Percentiles rank a stretch among this genome's conserved stretches.
Evolutionary conservation across 257 asterid genomes (phyloP).

Genomic region (Petrea volubilis): DNA sequence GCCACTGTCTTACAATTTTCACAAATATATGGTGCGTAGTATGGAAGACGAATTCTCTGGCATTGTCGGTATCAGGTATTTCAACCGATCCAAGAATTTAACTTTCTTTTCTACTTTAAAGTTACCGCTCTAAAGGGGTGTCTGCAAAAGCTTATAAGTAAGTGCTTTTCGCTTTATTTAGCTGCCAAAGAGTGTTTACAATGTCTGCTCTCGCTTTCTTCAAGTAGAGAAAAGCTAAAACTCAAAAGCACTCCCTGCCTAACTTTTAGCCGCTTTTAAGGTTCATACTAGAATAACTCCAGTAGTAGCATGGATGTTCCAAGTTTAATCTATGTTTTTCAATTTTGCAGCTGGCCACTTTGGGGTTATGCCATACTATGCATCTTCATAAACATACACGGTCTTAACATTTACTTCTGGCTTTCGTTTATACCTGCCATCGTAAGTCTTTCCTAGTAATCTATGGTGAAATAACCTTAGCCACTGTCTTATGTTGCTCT

Average conservation of each 20-base stretch:
- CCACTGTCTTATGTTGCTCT: conserved; percentile 9
- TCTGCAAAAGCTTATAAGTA: no score
- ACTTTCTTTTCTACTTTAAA: no score
- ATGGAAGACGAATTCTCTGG: conserved; percentile 93
- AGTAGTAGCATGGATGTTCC: neutral
- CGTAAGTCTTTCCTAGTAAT: conserved; percentile 48
- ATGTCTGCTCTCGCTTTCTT: no score
- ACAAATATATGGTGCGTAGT: conserved; percentile 87
- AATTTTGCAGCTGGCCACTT: conserved; percentile 79
- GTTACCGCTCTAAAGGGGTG: no score
- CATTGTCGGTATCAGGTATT: conserved; percentile 87
- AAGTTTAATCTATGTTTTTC: neutral
- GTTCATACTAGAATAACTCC: neutral
- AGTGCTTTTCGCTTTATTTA: no score
- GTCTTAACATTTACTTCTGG: conserved; percentile 88
- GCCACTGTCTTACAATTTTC: conserved; percentile 74
- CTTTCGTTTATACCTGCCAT: conserved; percentile 81
- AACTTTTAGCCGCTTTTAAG: neutral
- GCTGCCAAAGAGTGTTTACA: no score
- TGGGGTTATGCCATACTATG: conserved; percentile 92
- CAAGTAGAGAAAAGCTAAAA: no score
- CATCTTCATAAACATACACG: conserved; percentile 85
- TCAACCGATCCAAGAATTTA: neutral
- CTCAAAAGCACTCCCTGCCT: no score
- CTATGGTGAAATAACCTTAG: neutral